phyloP scores from a whole-genome alignment of 2,329 filamentous ascomycete species.

The Claviceps lovelessii region DNA sequence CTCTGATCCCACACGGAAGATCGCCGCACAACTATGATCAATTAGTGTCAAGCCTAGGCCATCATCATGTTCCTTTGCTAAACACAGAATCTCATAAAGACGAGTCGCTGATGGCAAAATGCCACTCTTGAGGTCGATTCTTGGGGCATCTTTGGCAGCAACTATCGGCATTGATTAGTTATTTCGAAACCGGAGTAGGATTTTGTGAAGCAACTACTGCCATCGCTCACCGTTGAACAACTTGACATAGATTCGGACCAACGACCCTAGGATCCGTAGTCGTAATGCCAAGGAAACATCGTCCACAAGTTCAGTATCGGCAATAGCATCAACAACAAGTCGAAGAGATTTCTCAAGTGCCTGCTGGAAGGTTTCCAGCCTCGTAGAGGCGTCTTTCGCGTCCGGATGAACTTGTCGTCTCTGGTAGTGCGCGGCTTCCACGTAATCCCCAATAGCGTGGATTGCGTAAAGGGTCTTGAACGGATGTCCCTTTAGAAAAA shows the following conservation, averaged over 20 bases:
- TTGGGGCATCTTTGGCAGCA: background rate
- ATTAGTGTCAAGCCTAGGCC: constrained; percentile 15
- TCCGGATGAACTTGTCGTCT: constrained; percentile 13
- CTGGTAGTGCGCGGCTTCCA: constrained; percentile 29
- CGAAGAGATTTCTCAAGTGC: constrained; percentile 29
- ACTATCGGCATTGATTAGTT: background rate
- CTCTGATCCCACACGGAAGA: constrained; percentile 16
- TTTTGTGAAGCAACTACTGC: background rate
- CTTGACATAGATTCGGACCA: constrained; percentile 16
- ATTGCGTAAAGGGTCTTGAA: constrained; percentile 64
- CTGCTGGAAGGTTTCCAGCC: constrained; percentile 8
- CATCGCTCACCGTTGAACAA: constrained; percentile 13
- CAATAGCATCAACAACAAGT: constrained; percentile 46
- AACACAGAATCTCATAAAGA: constrained; percentile 14
- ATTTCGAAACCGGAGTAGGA: background rate
- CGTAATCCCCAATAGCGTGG: constrained; percentile 49
- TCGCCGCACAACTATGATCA: constrained; percentile 13
- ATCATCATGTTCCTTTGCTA: constrained; percentile 10
- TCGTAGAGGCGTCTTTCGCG: background rate
- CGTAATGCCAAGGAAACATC: constrained; percentile 13
- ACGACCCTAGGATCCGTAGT: constrained; percentile 14
- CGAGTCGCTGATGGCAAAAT: constrained; percentile 5
- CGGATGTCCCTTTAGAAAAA: constrained; percentile 56
- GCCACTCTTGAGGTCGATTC: constrained; percentile 2
- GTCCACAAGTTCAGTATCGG: constrained; percentile 38